Conservation (phyloP, 441 rosid genomes). For the Bruguiera hainesii region DNA sequence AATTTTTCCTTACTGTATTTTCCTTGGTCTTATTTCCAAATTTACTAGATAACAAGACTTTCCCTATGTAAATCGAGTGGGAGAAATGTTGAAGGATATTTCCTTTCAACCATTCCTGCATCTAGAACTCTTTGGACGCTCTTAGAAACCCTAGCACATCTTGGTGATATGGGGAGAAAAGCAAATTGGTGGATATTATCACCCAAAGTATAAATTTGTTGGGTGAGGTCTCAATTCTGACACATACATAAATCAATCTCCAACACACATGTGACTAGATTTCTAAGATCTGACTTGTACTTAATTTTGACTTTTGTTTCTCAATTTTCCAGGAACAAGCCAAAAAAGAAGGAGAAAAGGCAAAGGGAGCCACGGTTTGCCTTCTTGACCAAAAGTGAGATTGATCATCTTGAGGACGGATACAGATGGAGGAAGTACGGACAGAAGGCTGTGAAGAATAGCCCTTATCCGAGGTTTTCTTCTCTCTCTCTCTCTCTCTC, state of each 20-base stretch:
- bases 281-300: neutral
- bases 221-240: neutral
- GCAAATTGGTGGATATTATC: neutral
- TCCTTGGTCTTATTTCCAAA: too few relatives aligned
- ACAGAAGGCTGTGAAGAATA: conserved; percentile 87
- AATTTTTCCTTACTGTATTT: neutral
- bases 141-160: too few relatives aligned
- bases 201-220: neutral
- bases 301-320: neutral
- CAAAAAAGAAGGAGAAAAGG: conserved; percentile 63
- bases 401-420: conserved; percentile 87
- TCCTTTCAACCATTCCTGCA: too few relatives aligned
- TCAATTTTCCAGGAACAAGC: conserved; percentile 32
- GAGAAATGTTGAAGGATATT: too few relatives aligned
- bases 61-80: too few relatives aligned
- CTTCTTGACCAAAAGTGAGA: conserved; percentile 77
- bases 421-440: conserved; percentile 92
- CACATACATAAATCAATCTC: neutral
- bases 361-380: conserved; percentile 62
- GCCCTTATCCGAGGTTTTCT: conserved; percentile 80
- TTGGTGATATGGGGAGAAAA: neutral
- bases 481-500: neutral
- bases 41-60: too few relatives aligned
- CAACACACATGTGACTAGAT: neutral
- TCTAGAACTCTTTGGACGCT: too few relatives aligned